Evolutionary conservation across 257 asterid species (phyloP), one percentile per base, ranked within the genome.

Genomic region (Mentha longifolia): DNA sequence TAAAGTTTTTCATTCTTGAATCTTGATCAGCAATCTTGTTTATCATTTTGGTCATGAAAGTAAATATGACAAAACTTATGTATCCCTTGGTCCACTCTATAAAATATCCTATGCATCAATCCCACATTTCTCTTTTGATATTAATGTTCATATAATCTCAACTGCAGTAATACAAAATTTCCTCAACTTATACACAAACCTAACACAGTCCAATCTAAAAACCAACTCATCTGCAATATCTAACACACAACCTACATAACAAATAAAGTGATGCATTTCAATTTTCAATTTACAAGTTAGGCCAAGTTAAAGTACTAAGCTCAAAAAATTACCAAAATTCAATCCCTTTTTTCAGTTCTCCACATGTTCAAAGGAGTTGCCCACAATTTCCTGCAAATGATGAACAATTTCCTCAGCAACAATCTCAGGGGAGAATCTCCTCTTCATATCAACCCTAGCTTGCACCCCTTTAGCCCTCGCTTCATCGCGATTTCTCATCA

Each of bases 381-480:
- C 61, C 67, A 87, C 59, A 60, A 87, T 65, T 39, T 33, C 74
- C 22, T 75, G 83, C 50, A 92, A 79, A 62, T 83, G 86, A 5
- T 68, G 76, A n/a, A 78, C 65, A 80, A 90, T 80, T 20, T 82
- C 78, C 71, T 75, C 78, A 0, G 96, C 97, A 43, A 90, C 93
- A 70, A 78, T 67, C 37, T 81, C 80, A 22, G 95, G 93, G 51
- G 95, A 81, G 65, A 85, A 92, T 68, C 74, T 75, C 20, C 49
- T 67, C 71, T 73, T 78, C 98, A 92, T 88, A 69, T 92, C 96
- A 47, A 73, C 68, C 77, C 97, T 87, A 6, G 96, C 97, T 76
- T 55, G 73, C 70, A 50, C 66, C 45, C 97, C 98, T 86, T 80
- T 90, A 6, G 72, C 74, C 46, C 66, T 80, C 52, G 87, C 95